Conservation (phyloP, 2,329 filamentous ascomycete species). For the Peltaster fructicola region DNA sequence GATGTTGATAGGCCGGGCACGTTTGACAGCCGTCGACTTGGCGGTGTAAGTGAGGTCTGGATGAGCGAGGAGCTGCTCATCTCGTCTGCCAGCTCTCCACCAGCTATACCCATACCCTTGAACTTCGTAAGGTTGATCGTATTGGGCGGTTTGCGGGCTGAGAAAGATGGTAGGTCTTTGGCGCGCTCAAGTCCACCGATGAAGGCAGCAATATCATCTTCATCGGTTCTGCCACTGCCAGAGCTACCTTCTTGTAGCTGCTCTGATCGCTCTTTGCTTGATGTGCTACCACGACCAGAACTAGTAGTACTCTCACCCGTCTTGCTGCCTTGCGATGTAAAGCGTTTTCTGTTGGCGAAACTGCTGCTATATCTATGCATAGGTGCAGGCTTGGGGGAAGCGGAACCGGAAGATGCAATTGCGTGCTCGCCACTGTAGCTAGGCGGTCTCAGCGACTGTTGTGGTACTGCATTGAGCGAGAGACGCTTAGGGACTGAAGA, state of each 20-base stretch:
- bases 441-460: slow-evolving; percentile 43
- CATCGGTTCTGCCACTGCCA: slow-evolving; percentile 57
- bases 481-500: slow-evolving; percentile 36
- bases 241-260: slow-evolving; percentile 39
- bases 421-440: slow-evolving; percentile 29
- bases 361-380: slow-evolving; percentile 85
- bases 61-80: slow-evolving; percentile 80
- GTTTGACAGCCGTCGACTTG: slow-evolving; percentile 52
- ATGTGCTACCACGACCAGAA: slow-evolving; percentile 64
- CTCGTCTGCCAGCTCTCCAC: slow-evolving; percentile 76
- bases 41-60: slow-evolving; percentile 64
- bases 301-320: slow-evolving; percentile 57
- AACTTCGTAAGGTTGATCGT: slow-evolving; percentile 53
- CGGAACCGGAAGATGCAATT: slow-evolving; percentile 47
- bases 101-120: slow-evolving; percentile 75
- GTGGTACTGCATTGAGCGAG: slow-evolving; percentile 58
- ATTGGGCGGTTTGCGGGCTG: slow-evolving; percentile 44
- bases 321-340: slow-evolving; percentile 53
- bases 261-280: slow-evolving; percentile 29
- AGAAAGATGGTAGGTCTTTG: slow-evolving; percentile 70
- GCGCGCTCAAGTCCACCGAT: slow-evolving; percentile 74
- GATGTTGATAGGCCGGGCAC: slow-evolving; percentile 57
- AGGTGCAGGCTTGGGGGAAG: slow-evolving; percentile 61
- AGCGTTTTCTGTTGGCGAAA: slow-evolving; percentile 68
- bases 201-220: slow-evolving; percentile 87